Conservation (phyloP, 1,284 basidiomycete species). For the Phellinidium pouzarii region DNA sequence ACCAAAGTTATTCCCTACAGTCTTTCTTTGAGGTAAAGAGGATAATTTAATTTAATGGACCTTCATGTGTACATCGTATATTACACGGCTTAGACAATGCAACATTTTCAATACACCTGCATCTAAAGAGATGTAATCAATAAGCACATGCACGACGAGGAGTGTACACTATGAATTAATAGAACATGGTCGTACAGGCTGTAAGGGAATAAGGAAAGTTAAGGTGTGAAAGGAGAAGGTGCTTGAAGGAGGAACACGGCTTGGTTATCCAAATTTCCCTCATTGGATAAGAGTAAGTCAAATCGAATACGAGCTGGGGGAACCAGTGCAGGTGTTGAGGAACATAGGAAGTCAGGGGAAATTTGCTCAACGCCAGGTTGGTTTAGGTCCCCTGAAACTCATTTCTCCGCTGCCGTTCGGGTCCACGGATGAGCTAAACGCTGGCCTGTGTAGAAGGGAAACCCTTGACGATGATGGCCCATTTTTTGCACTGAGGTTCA, state of each 20-base stretch:
- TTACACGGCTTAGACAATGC: neutral
- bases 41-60: slow-evolving; percentile 56
- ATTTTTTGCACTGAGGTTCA: slow-evolving; percentile 3
- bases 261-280: slow-evolving; percentile 1
- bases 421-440: neutral
- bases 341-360: too few species aligned
- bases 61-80: neutral
- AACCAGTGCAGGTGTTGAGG: too few species aligned
- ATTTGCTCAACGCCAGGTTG: slow-evolving; percentile 14
- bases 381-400: slow-evolving; percentile 11
- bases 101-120: neutral
- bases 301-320: too few species aligned
- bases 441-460: slow-evolving; percentile 1
- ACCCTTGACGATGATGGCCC: slow-evolving; percentile 1
- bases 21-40: slow-evolving; percentile 94
- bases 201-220: neutral
- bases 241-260: neutral
- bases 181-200: neutral
- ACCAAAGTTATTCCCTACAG: slow-evolving; percentile 29
- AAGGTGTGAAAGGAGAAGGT: neutral
- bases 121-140: neutral
- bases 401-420: slow-evolving; percentile 17
- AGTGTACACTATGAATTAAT: neutral
- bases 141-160: neutral
- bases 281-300: too few species aligned